Conservation (phyloP, 163 green algal species). For the Chloroidium sp. region DNA sequence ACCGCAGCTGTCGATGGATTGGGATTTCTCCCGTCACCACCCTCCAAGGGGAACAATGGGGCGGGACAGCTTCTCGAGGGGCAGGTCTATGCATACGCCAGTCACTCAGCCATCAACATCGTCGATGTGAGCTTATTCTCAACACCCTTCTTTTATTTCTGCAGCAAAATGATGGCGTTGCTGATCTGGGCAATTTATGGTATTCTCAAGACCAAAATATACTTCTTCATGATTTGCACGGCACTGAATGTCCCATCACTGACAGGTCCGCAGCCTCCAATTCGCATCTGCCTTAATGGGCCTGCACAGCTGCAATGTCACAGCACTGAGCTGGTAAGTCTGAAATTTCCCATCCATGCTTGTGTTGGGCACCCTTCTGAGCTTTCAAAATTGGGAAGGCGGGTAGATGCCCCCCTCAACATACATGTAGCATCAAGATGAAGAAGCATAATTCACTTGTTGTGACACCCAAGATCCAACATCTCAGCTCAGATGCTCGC, state of each 20-base stretch:
- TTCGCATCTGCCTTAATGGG: conserved; percentile 50
- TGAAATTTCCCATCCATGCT: not conserved
- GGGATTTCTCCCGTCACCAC: conserved; percentile 20
- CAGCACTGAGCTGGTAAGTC: conserved; percentile 58
- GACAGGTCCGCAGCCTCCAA: conserved; percentile 50
- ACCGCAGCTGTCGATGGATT: conserved; percentile 21
- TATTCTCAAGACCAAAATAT: not conserved
- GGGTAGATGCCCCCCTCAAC: not conserved
- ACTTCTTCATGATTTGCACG: not conserved
- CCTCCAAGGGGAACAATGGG: conserved; percentile 30
- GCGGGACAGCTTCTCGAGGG: conserved; percentile 39
- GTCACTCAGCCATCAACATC: conserved; percentile 11
- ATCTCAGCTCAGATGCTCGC: not conserved
- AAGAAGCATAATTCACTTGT: not conserved
- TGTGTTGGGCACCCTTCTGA: not conserved
- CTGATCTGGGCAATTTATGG: not conserved
- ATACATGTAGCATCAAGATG: not conserved
- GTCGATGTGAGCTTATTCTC: conserved; percentile 18
- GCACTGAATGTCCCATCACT: not conserved
- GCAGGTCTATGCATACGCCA: conserved; percentile 22
- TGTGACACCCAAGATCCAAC: not conserved
- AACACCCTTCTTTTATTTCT: not conserved
- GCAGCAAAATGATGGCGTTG: not conserved
- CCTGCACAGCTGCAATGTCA: conserved; percentile 50
- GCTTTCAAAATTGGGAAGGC: not conserved